Percentiles rank a stretch among this genome's conserved stretches.
Evolutionary conservation across 805 yeast genomes (phyloP).

Genomic region (Novakomyces olei): DNA sequence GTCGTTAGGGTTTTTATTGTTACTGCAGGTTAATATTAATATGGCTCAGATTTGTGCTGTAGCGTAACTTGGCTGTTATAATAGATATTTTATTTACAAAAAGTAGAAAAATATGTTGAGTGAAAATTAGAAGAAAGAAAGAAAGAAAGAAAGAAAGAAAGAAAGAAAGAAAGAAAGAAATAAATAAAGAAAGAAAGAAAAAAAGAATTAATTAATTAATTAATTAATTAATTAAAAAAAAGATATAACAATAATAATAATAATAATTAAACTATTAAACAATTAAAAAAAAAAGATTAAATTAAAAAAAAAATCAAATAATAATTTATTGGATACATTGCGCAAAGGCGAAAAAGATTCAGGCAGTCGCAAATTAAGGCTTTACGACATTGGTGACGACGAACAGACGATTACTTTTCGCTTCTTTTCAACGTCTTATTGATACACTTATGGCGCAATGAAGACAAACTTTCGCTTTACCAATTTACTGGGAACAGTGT

Average conservation of each 20-base stretch:
- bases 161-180: not conserved
- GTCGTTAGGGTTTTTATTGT: too few relatives aligned
- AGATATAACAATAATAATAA: too few relatives aligned
- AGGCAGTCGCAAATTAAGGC: not conserved
- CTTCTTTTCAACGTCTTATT: not conserved
- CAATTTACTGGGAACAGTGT: conserved; percentile 82
- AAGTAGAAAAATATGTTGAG: not conserved
- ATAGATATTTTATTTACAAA: not conserved
- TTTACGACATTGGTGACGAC: not conserved
- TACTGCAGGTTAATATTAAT: too few relatives aligned
- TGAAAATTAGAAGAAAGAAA: not conserved
- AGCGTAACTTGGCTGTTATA: too few relatives aligned
- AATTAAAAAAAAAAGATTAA: too few relatives aligned
- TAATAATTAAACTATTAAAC: too few relatives aligned
- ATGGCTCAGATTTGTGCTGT: too few relatives aligned
- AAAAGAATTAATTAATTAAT: not conserved
- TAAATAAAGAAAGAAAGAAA: not conserved
- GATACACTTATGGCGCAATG: conserved; percentile 21
- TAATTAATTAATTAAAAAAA: too few relatives aligned
- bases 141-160: not conserved
- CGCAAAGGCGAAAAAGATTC: not conserved
- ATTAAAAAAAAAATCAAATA: too few relatives aligned
- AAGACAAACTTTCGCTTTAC: conserved; percentile 69
- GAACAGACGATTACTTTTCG: not conserved
- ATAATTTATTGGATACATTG: too few relatives aligned